Conservation (phyloP, 371 early-diverging fungal genomes). For the Chytridiales sp. region DNA sequence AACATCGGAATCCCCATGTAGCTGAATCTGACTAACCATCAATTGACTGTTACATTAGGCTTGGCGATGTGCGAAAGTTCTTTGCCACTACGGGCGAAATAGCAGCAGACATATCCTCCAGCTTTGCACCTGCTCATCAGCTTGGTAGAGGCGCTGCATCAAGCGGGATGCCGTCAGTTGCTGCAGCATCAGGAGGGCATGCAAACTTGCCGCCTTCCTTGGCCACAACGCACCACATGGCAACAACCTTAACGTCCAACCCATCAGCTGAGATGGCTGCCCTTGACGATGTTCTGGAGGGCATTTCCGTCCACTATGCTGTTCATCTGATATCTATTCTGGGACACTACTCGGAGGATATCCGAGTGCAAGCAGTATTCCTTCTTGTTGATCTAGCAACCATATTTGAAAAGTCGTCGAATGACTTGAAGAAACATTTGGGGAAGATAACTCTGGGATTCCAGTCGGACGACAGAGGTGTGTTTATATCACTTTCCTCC, state of each 20-base stretch:
- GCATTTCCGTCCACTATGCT: slow-evolving; percentile 38
- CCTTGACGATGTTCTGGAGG: slow-evolving; percentile 39
- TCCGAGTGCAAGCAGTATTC: slow-evolving; percentile 33
- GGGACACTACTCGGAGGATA: slow-evolving; percentile 34
- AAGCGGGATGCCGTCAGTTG: too few species aligned
- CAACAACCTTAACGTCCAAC: slow-evolving; percentile 3
- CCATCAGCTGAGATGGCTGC: slow-evolving; percentile 7
- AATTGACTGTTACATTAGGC: too few species aligned
- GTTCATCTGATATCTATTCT: slow-evolving; percentile 47
- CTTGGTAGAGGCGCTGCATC: too few species aligned
- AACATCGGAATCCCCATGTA: too few species aligned
- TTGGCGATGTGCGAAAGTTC: slow-evolving; percentile 29
- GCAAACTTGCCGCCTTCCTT: too few species aligned
- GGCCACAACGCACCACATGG: too few species aligned
- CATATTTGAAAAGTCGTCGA: slow-evolving; percentile 30
- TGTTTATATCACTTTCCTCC: background rate
- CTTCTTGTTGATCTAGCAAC: slow-evolving; percentile 39
- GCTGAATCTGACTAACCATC: too few species aligned
- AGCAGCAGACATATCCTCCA: slow-evolving; percentile 7
- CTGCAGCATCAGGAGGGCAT: too few species aligned
- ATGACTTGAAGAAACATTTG: slow-evolving; percentile 24
- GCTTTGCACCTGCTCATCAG: background rate
- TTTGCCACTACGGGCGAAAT: slow-evolving; percentile 29
- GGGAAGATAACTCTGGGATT: slow-evolving; percentile 32
- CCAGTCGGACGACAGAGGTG: slow-evolving; percentile 44